These are phyloP conservation scores for Bruguiera gymnorhiza DNA, from an alignment of 345 rosid genomes.

Conservation along the genomic window DNA sequence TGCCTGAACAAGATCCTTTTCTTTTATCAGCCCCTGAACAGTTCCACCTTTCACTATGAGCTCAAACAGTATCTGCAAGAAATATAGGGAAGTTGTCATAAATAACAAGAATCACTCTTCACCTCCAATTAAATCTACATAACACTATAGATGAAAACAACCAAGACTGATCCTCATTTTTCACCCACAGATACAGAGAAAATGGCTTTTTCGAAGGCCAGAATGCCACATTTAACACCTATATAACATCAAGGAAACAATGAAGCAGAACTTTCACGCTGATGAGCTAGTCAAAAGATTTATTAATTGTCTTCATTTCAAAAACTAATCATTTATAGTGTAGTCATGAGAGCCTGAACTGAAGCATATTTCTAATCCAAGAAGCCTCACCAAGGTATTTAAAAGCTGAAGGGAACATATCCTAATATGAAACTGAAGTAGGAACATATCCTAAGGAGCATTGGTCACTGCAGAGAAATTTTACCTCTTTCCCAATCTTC, in stretches of 20 bases:
- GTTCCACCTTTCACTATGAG: conserved; percentile 93
- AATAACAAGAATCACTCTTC: background rate
- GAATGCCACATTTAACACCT: too few species aligned
- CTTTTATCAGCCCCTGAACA: conserved; percentile 73
- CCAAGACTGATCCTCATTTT: too few species aligned
- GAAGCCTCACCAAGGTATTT: background rate
- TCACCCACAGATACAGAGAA: too few species aligned
- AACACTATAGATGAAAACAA: background rate
- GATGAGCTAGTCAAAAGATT: background rate
- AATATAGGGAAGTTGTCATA: background rate
- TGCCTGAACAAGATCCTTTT: conserved; percentile 88
- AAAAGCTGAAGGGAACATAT: background rate
- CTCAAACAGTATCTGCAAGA: conserved; percentile 70
- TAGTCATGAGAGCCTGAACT: background rate
- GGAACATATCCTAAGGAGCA: background rate
- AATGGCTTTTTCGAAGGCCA: too few species aligned
- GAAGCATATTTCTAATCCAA: background rate
- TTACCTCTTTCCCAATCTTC: conserved; percentile 91
- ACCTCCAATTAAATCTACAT: background rate
- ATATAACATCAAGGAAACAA: too few species aligned
- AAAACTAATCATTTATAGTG: background rate
- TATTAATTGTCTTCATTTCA: background rate
- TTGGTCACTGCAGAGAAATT: conserved; percentile 8
- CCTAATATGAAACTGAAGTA: background rate
- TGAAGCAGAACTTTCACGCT: background rate